Percentiles rank a stretch among this genome's conserved stretches.
These are phyloP conservation scores for Coriolopsis trogii DNA, from an alignment of 1,284 basidiomycete species.

Conservation along the genomic window DNA sequence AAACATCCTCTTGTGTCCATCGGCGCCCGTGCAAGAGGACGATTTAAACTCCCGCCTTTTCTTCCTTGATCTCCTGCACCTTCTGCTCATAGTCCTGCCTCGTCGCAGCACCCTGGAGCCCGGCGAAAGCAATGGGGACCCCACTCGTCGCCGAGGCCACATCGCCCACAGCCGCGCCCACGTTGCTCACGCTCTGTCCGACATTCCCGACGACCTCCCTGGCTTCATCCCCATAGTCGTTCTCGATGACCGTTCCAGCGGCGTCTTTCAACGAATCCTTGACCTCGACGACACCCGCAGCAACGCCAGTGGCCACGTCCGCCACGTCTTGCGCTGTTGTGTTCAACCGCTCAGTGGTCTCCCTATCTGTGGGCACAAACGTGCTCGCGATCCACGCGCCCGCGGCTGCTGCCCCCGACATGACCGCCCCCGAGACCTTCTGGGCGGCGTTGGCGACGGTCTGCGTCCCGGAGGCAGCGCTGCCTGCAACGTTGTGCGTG, in stretches of 20 bases:
- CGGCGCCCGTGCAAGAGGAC: too few species aligned
- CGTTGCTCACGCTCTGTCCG: constrained; percentile 25
- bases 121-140: constrained; percentile 19
- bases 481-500: constrained; percentile 12
- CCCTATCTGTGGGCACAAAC: constrained; percentile 21
- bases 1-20: too few species aligned
- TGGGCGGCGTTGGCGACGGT: constrained; percentile 25
- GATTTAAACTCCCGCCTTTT: too few species aligned
- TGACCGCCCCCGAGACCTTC: constrained; percentile 21
- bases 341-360: constrained; percentile 19
- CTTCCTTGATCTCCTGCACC: neutral
- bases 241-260: constrained; percentile 25
- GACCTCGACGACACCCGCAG: constrained; percentile 21
- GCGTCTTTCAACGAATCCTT: constrained; percentile 20
- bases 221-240: constrained; percentile 28
- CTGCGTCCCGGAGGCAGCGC: constrained; percentile 22
- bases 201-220: constrained; percentile 21
- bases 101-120: constrained; percentile 24
- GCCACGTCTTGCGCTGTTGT: constrained; percentile 3
- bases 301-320: constrained; percentile 11
- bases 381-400: constrained; percentile 29
- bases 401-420: constrained; percentile 25
- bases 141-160: constrained; percentile 25
- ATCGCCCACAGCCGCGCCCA: constrained; percentile 24
- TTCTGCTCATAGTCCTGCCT: constrained; percentile 19